Evolutionary conservation across 805 yeast genomes (phyloP), one percentile per base, ranked within the genome.

Genomic region (Sugiyamaella qingdaonensis): DNA sequence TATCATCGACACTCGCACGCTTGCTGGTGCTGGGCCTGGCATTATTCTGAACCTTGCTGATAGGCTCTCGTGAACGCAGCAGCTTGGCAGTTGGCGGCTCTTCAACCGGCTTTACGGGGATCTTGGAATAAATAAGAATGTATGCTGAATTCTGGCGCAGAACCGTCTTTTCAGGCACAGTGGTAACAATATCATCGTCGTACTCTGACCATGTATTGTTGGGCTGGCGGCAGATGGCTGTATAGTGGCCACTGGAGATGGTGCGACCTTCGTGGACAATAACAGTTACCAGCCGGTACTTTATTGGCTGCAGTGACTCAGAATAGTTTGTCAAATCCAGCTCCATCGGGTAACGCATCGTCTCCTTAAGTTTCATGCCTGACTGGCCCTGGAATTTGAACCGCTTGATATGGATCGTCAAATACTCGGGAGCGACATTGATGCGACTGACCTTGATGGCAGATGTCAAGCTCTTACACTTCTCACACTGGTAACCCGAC

Each of bases 181-280:
- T 76, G 63, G 88, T 86, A 60, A 88, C 82, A 63, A 85, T 82
- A 63, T 94, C 99, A 67, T 94, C 99, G 66, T 94, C 98, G 68
- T 92, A 94, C 9, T 89, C 84, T 29, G 89, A 84, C 99, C 98
- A 94, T 1, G 85, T 71, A 1, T 90, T 92, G 69, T 88, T 94
- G 0, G 97, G 96, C 69, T 91, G 97, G 57, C 86, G 80, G 65
- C 96, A 88, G 65, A 88, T 89, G 0, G 96, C 87, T 54, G 90
- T 80, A 64, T 94, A 94, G 69, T 94, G 99, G 2, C 99, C 99
- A 2, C 94, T 84, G 44, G 90, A 83, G 11, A 91, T 84, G 1
- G 96, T 86, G 58, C 98, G 77, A 39, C 99, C 99, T 63, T 88
- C 96, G 65, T 94, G 99, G 3, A 90, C 92, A 55, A 92, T 87